Conservation (phyloP, 2,329 filamentous ascomycete species). For the Diaporthe vaccinii region DNA sequence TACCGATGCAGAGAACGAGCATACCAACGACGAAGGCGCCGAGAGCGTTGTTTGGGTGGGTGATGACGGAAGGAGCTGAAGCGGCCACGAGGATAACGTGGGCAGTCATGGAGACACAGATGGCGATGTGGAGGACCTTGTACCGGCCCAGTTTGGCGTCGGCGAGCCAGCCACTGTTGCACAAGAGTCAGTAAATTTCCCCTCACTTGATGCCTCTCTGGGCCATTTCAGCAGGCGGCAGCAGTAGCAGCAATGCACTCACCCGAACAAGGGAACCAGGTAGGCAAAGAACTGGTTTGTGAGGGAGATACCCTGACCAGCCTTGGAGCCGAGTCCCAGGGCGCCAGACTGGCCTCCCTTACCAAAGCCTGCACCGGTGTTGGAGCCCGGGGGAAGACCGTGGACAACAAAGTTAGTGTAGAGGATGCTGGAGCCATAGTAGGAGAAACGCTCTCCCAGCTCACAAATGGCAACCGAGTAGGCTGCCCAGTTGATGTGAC, state of each 20-base stretch:
- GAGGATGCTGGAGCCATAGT: slow-evolving; percentile 79
- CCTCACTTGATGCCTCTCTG: background rate
- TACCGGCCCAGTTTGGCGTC: slow-evolving; percentile 82
- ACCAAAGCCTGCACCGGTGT: slow-evolving; percentile 62
- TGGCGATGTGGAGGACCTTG: slow-evolving; percentile 78
- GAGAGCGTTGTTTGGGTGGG: slow-evolving; percentile 68
- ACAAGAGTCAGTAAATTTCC: background rate
- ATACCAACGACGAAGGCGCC: slow-evolving; percentile 78
- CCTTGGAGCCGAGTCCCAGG: slow-evolving; percentile 69
- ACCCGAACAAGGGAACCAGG: slow-evolving; percentile 51
- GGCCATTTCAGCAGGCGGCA: no score
- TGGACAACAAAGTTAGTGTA: slow-evolving; percentile 77
- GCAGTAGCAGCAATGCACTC: slow-evolving; percentile 48
- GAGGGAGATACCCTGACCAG: slow-evolving; percentile 61
- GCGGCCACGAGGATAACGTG: slow-evolving; percentile 76
- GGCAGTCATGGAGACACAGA: slow-evolving; percentile 74
- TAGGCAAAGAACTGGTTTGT: slow-evolving; percentile 59
- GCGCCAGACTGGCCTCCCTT: slow-evolving; percentile 61
- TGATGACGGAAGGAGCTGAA: slow-evolving; percentile 73
- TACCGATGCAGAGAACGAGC: slow-evolving; percentile 70
- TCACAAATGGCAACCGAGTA: slow-evolving; percentile 81
- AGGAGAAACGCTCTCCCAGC: slow-evolving; percentile 82
- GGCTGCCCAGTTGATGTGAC: slow-evolving; percentile 73
- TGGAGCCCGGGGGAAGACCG: slow-evolving; percentile 65
- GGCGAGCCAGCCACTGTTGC: slow-evolving; percentile 66